A percentile compares a stretch with the other conserved stretches of the same genome.
phyloP scores from a whole-genome alignment of 306 rosid genomes.

The Phaseolus lunatus region DNA sequence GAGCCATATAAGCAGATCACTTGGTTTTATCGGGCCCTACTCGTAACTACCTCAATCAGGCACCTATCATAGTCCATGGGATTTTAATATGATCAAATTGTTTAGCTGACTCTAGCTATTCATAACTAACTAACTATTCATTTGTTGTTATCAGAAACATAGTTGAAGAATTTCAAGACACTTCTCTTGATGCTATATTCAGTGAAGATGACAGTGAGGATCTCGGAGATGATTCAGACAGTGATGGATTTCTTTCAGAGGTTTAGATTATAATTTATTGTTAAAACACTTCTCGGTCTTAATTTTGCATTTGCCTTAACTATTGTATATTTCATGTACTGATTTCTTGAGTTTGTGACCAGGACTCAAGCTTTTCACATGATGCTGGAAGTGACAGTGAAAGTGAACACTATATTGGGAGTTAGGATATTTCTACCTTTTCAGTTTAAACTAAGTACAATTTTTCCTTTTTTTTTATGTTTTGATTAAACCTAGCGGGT shows the following conservation, averaged over 20 bases:
- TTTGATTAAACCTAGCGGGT: slow-evolving; percentile 10
- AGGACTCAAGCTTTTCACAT: slow-evolving; percentile 60
- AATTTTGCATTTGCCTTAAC: slow-evolving; percentile 22
- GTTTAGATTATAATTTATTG: slow-evolving; percentile 53
- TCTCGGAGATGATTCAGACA: slow-evolving; percentile 70
- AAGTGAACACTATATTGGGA: slow-evolving; percentile 54
- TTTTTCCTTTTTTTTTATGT: slow-evolving; percentile 10
- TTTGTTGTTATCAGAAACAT: slow-evolving; percentile 50
- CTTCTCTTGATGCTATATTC: slow-evolving; percentile 66
- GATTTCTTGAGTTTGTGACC: slow-evolving; percentile 40
- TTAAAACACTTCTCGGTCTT: slow-evolving; percentile 10
- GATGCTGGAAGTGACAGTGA: slow-evolving; percentile 50
- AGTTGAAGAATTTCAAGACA: slow-evolving; percentile 50
- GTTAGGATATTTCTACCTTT: slow-evolving; percentile 53
- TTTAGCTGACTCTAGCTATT: neutral
- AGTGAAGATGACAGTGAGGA: slow-evolving; percentile 65
- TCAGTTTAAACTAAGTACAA: neutral
- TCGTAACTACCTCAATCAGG: too few species aligned
- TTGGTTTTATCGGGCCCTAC: too few species aligned
- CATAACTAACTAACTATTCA: neutral
- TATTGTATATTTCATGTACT: slow-evolving; percentile 34
- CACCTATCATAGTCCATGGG: too few species aligned
- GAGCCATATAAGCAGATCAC: too few species aligned
- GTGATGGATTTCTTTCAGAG: slow-evolving; percentile 93
- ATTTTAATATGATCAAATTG: slow-evolving; percentile 25